Percentiles rank a stretch among this genome's conserved stretches.
Conservation (phyloP, 768 basidiomycete species). For the Suillus spraguei region DNA sequence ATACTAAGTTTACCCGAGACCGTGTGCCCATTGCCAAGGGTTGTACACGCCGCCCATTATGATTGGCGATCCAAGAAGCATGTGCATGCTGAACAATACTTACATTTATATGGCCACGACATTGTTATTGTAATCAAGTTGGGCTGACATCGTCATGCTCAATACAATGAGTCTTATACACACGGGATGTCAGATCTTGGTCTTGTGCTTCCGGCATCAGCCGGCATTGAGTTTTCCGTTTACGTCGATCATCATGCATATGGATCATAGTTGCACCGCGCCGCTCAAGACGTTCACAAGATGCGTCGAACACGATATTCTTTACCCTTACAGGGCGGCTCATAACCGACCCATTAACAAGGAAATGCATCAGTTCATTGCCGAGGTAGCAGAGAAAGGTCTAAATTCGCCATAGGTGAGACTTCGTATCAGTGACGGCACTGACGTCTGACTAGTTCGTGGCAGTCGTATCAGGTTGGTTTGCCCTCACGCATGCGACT, state of each 20-base stretch:
- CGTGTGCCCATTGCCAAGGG: too few species aligned
- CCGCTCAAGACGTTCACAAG: not conserved
- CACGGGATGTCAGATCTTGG: not conserved
- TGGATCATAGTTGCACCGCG: too few species aligned
- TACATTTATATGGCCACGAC: too few species aligned
- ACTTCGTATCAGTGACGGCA: too few species aligned
- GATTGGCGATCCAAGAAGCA: too few species aligned
- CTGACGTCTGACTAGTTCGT: too few species aligned
- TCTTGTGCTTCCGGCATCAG: not conserved
- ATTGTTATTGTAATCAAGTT: too few species aligned
- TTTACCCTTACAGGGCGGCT: not conserved
- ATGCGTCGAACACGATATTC: not conserved
- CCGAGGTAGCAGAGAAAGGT: not conserved
- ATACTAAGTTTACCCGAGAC: too few species aligned
- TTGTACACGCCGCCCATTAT: too few species aligned
- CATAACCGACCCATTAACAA: not conserved
- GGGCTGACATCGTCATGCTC: not conserved
- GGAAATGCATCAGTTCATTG: not conserved
- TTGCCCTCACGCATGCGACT: not conserved
- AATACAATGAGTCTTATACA: not conserved
- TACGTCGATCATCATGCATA: not conserved
- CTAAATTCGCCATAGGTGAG: not conserved
- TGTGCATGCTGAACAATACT: too few species aligned
- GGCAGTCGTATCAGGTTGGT: too few species aligned
- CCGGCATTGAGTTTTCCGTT: not conserved